Evolutionary conservation across 441 rosid species (phyloP).

Genomic region (Mallotus repandus): DNA sequence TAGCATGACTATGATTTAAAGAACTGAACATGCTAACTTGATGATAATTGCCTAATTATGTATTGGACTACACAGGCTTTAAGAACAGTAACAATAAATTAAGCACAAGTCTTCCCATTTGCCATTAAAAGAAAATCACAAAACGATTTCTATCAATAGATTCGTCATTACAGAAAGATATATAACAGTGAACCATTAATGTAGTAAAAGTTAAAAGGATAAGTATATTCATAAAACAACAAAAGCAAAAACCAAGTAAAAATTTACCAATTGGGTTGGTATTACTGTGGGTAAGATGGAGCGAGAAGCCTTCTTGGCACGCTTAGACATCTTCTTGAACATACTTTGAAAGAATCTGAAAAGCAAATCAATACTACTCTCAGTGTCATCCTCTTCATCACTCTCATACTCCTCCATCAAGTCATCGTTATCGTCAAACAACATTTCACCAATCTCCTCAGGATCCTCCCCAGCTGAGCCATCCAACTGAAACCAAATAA

Average conservation of each 20-base stretch:
- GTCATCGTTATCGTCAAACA: slow-evolving; percentile 36
- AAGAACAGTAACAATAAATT: neutral
- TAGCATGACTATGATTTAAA: neutral
- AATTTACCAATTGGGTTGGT: slow-evolving; percentile 59
- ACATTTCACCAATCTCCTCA: slow-evolving; percentile 36
- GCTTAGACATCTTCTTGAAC: slow-evolving; percentile 57
- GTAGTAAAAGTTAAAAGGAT: neutral
- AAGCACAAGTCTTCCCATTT: neutral
- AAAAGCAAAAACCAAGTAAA: neutral
- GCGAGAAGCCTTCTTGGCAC: slow-evolving; percentile 70
- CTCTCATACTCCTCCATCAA: slow-evolving; percentile 33
- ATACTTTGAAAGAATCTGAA: slow-evolving; percentile 57
- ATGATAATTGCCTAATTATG: neutral
- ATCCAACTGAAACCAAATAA: slow-evolving; percentile 34
- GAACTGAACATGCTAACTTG: neutral
- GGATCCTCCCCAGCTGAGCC: slow-evolving; percentile 31
- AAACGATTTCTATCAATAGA: neutral
- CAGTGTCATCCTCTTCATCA: slow-evolving; percentile 49
- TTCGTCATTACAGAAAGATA: neutral
- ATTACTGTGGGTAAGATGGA: slow-evolving; percentile 59
- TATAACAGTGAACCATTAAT: too few relatives aligned
- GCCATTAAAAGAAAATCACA: neutral
- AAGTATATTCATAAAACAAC: neutral
- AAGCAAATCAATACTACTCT: slow-evolving; percentile 70
- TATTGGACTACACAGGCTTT: neutral